These are phyloP conservation scores for Gentiana macrophylla DNA, from an alignment of 257 asterid genomes.

Conservation along the genomic window DNA sequence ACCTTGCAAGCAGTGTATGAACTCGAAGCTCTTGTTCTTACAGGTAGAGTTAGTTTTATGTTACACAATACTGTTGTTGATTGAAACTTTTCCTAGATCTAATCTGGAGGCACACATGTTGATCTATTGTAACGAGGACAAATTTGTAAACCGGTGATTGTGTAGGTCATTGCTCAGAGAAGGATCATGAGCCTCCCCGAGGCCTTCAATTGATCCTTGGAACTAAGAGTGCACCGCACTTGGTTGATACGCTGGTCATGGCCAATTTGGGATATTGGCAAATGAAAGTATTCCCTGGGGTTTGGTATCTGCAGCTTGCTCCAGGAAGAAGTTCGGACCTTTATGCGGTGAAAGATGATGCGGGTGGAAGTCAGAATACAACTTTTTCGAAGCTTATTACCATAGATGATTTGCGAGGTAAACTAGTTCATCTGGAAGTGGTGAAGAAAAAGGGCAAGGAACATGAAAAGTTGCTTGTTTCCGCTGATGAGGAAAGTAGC, in stretches of 20 bases:
- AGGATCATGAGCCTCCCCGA: conserved; percentile 94
- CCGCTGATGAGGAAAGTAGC: conserved; percentile 56
- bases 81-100: background rate
- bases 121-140: background rate
- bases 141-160: conserved; percentile 4
- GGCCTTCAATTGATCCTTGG: conserved; percentile 98
- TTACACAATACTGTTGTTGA: background rate
- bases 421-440: conserved; percentile 83
- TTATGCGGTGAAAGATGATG: conserved; percentile 65
- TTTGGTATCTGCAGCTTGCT: conserved; percentile 97
- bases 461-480: conserved; percentile 58
- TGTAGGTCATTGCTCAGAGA: conserved; percentile 96
- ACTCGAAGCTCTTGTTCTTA: conserved; percentile 95
- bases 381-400: conserved; percentile 59
- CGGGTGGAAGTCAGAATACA: conserved; percentile 40
- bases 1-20: conserved; percentile 93
- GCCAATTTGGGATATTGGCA: conserved; percentile 99
- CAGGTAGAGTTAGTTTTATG: conserved; percentile 38
- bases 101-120: background rate
- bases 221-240: conserved; percentile 70
- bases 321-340: conserved; percentile 96
- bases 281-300: conserved; percentile 94
- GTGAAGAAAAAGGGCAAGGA: conserved; percentile 87
- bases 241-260: conserved; percentile 97
- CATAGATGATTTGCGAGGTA: conserved; percentile 83